These are phyloP conservation scores for Nakazawaea wyomingensis DNA, from an alignment of 805 yeast species.

Conservation along the genomic window DNA sequence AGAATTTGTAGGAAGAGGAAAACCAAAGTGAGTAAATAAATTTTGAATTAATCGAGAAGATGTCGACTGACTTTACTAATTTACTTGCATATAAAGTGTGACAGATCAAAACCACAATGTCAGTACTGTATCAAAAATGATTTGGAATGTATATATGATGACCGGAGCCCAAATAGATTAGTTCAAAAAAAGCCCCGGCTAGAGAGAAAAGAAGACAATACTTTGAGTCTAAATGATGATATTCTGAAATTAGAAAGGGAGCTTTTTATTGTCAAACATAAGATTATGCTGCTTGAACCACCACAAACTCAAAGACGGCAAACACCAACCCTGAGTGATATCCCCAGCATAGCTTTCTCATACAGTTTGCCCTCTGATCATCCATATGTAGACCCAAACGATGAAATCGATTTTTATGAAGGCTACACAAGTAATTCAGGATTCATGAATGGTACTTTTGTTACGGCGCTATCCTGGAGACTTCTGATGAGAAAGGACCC, in stretches of 20 bases:
- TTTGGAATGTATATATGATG: slow-evolving; percentile 26
- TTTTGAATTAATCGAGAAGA: neutral
- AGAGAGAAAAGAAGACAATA: neutral
- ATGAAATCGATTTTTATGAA: slow-evolving; percentile 6
- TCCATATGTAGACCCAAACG: slow-evolving; percentile 3
- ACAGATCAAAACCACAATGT: slow-evolving; percentile 28
- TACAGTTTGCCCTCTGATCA: slow-evolving; percentile 2
- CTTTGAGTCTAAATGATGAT: neutral
- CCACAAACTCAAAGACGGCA: too few relatives aligned
- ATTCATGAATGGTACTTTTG: slow-evolving; percentile 24
- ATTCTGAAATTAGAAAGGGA: too few relatives aligned
- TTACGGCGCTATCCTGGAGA: slow-evolving; percentile 40
- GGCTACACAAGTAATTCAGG: neutral
- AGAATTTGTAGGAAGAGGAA: slow-evolving; percentile 42
- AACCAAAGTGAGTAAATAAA: slow-evolving; percentile 25
- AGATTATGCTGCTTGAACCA: too few relatives aligned
- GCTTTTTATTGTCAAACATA: too few relatives aligned
- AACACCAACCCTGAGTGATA: too few relatives aligned
- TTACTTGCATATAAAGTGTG: too few relatives aligned
- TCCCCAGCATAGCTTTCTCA: too few relatives aligned
- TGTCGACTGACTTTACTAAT: too few relatives aligned
- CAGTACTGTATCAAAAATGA: slow-evolving; percentile 24
- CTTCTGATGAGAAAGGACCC: slow-evolving; percentile 46
- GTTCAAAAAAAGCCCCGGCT: too few relatives aligned
- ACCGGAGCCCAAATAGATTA: slow-evolving; percentile 15